Percentiles rank a stretch among this genome's conserved stretches.
Evolutionary conservation across 495 filamentous ascomycete species (phyloP).

Genomic region (Trichoderma erinaceum): DNA sequence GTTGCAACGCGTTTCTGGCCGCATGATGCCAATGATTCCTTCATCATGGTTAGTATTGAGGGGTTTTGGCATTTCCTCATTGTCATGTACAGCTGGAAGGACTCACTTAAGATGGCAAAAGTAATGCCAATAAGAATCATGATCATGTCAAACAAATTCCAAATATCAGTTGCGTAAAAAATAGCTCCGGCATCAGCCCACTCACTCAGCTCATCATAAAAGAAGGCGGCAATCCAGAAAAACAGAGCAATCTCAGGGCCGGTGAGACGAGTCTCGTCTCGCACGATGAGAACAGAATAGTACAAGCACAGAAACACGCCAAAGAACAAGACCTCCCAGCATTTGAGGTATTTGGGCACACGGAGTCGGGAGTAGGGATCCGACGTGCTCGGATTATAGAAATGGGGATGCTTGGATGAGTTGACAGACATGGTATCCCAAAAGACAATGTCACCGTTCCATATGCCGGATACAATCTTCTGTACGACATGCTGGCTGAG

Average conservation of each 20-base stretch:
- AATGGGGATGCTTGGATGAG: conserved; percentile 70
- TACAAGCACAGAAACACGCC: conserved; percentile 73
- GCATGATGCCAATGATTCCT: conserved; percentile 70
- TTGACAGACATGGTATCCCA: conserved; percentile 77
- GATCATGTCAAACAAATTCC: conserved; percentile 78
- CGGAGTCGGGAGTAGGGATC: conserved; percentile 80
- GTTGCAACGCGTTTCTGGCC: conserved; percentile 54
- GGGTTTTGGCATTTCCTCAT: no score
- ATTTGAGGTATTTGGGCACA: conserved; percentile 87
- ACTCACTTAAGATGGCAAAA: conserved; percentile 67
- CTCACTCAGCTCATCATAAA: conserved; percentile 79
- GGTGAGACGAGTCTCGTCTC: conserved; percentile 44
- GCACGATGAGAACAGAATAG: conserved; percentile 69
- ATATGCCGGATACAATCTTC: conserved; percentile 80
- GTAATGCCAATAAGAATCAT: conserved; percentile 77
- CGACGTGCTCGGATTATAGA: conserved; percentile 68
- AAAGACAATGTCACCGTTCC: conserved; percentile 87
- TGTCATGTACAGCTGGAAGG: background rate
- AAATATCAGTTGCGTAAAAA: conserved; percentile 84
- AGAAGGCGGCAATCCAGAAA: conserved; percentile 75
- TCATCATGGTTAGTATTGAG: conserved; percentile 14
- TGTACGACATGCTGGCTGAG: conserved; percentile 81
- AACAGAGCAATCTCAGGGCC: conserved; percentile 50
- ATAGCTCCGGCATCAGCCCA: conserved; percentile 75
- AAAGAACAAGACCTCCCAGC: conserved; percentile 85